Base-by-base conservation (phyloP, 2,329 filamentous ascomycete genomes). In the Arthrocladium fulminans region DNA sequence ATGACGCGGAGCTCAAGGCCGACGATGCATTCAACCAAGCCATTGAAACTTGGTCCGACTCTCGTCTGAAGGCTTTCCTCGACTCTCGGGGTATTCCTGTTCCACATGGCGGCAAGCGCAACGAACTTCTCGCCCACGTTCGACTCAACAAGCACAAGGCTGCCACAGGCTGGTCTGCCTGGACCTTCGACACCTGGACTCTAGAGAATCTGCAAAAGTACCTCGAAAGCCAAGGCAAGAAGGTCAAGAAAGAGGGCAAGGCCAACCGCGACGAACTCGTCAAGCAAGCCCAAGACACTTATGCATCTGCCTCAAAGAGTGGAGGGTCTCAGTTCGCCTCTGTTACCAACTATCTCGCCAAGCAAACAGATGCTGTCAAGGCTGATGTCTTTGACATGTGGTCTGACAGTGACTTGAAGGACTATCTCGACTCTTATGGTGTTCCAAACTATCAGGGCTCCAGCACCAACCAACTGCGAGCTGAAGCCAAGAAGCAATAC, bases 151-250 rank as follows among this genome's bases (percentile, higher is more conserved):
- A 77, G 22, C 81, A 88, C 69, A 83, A 84, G 67, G 83, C 81
- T 40, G 73, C 80, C 7, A 73, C 73, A 41, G 80, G 79, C 15
- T 86, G 77, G 71, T 83, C 71, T 51, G 78, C 82, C 2, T 89
- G 86, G 84, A 87, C 81, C 13, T 88, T 88, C 62, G 84, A 89
- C 56, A 86, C 87, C 53, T 81, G 84, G 66, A 84, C 79, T 32
- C 73, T 75, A 45, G 81, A 87, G 2, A 84, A 86, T 60, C 66
- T 90, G 40, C 82, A 80, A 55, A 72, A 72, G 52, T 76, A 73
- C 52, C 60, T 76, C 9, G 67, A 70, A 38, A 65, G 66, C 2
- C 64, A 72, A 56, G 72, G 73, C 45, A 60, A 70, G 49, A 73
- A 83, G 63, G 73, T 72, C 12, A 74, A 77, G 15, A 73, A 82